Percentiles rank a stretch among this genome's conserved stretches.
Conservation (phyloP, 371 early-diverging fungal genomes). For the Saksenaea vasiformis region DNA sequence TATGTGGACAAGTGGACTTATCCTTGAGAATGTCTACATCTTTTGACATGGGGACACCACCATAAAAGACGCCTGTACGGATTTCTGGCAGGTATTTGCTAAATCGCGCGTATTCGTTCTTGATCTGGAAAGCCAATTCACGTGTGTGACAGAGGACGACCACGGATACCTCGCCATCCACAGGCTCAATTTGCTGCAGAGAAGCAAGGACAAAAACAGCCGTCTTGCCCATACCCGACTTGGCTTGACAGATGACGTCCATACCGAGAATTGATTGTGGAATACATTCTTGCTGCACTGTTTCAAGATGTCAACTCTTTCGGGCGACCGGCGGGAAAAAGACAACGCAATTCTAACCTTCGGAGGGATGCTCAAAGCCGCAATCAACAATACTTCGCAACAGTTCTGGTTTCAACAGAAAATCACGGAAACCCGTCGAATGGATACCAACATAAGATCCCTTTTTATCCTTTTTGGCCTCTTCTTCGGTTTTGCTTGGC, state of each 20-base stretch:
- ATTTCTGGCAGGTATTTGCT: conserved; percentile 94
- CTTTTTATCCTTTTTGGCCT: conserved; percentile 86
- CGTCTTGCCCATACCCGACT: conserved; percentile 99
- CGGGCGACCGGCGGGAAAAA: background rate
- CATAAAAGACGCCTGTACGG: conserved; percentile 92
- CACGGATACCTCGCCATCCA: conserved; percentile 80
- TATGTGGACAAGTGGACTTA: conserved; percentile 84
- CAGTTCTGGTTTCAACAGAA: conserved; percentile 95
- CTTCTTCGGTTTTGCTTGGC: conserved; percentile 36
- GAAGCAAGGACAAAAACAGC: conserved; percentile 98
- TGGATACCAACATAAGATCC: conserved; percentile 97
- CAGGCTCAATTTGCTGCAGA: conserved; percentile 93
- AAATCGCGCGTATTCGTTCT: conserved; percentile 93
- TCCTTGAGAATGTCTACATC: conserved; percentile 84
- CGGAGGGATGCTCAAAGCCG: conserved; percentile 99
- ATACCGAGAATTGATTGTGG: conserved; percentile 96
- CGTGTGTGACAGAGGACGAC: conserved; percentile 97
- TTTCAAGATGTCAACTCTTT: background rate
- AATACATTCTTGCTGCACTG: conserved; percentile 98
- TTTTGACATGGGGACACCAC: conserved; percentile 79
- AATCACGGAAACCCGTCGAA: conserved; percentile 98
- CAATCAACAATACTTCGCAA: conserved; percentile 95
- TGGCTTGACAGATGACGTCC: conserved; percentile 99
- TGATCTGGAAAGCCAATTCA: conserved; percentile 98
- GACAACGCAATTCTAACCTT: conserved; percentile 60